A percentile compares a stretch with the other conserved stretches of the same genome.
These are phyloP conservation scores for Mediolabrus comicus DNA, from an alignment of 108 stramenopile species.

Conservation along the genomic window DNA sequence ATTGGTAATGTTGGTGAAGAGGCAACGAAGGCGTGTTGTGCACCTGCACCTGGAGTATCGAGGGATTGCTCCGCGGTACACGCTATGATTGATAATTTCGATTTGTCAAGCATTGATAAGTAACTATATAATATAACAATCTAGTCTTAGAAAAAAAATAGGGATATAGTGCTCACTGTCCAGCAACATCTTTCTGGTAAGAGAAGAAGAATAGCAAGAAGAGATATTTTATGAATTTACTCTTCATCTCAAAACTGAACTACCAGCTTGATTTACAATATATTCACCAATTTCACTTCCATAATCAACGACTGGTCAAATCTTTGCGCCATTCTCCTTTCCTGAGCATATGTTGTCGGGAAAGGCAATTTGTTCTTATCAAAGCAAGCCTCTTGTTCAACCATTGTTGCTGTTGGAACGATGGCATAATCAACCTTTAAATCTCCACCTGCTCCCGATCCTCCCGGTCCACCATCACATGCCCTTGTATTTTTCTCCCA, in stretches of 20 bases:
- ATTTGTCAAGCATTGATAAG: not conserved
- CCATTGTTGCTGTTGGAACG: constrained; percentile 88
- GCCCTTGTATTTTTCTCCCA: constrained; percentile 67
- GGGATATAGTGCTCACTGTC: too few species aligned
- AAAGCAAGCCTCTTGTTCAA: constrained; percentile 81
- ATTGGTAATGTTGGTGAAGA: not conserved
- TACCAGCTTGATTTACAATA: constrained; percentile 7
- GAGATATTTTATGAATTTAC: not conserved
- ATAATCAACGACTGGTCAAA: constrained; percentile 89
- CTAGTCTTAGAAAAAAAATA: too few species aligned
- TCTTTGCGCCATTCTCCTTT: constrained; percentile 85
- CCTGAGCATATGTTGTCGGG: constrained; percentile 75
- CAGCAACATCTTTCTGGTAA: too few species aligned
- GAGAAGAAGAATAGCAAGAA: not conserved
- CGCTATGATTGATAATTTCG: not conserved
- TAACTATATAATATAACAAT: too few species aligned
- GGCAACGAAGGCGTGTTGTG: not conserved
- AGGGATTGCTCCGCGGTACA: not conserved
- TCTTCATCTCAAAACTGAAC: not conserved
- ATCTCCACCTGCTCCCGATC: constrained; percentile 73
- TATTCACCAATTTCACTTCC: constrained; percentile 72
- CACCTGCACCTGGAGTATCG: not conserved
- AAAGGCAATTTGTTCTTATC: constrained; percentile 80
- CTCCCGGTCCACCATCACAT: constrained; percentile 89
- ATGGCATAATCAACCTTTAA: constrained; percentile 76